Evolutionary conservation across 176 grass and related monocot genomes (phyloP), one percentile per base, ranked within the genome.

Genomic region (Alopecurus myosuroides): DNA sequence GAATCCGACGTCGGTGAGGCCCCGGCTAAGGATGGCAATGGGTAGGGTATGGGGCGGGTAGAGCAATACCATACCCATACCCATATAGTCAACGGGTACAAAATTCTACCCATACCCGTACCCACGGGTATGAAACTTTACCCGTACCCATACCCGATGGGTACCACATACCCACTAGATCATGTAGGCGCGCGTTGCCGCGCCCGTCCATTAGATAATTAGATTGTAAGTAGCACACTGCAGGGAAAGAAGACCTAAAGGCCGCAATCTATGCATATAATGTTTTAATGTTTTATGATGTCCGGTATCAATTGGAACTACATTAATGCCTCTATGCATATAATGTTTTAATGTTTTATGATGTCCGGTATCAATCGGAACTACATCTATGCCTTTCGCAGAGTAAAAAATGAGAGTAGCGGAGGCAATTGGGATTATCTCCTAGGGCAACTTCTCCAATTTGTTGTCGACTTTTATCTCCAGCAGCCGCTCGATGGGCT

Each of bases 381-480:
- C 58, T 91, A 83, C 69, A 84, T 74, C 42, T 89, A 80, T 90
- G 90, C 84, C 55, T 56, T 58, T 51, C 74, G 83, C 6, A 52
- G 70, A 31, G 78, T 41, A 0, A 45, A 72, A 9, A 41, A 25
- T 34, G 67, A 68, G 11, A 36, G 81, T 0, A 34, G 46, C 4
- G 15, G n/a, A 0, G 75, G 76, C 30, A 76, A 79, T 31, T 84
- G 57, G 12, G 84, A 85, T n/a, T 0, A 58, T 23, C 75, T 83
- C 67, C 80, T 84, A 74, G 35, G 74, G 64, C 53, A n/a, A n/a
- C n/a, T n/a, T n/a, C n/a, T n/a, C 93, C 4, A 84, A 56, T 89
- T 88, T 98, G 76, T 91, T 93, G 82, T 87, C 94, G 61, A 93
- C 91, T 87, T 86, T 95, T 79, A 98, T 98, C 84, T 98, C 93